These are phyloP conservation scores for Hippophae rhamnoides DNA, from an alignment of 306 rosid species.

Conservation along the genomic window DNA sequence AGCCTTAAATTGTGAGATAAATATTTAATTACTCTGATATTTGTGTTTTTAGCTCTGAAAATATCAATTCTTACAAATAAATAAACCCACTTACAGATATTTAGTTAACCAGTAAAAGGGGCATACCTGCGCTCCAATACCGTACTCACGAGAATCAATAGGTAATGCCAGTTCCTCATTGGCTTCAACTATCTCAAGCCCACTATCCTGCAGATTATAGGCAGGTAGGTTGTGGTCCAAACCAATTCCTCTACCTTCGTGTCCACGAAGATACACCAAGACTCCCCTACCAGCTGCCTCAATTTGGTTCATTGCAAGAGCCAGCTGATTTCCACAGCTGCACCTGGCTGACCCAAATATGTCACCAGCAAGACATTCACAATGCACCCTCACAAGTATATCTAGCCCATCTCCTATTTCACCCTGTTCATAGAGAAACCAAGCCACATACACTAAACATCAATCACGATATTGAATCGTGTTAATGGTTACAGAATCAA, in stretches of 20 bases:
- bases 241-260: constrained; percentile 84
- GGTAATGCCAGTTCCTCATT: constrained; percentile 80
- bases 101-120: constrained; percentile 9
- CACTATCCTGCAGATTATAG: constrained; percentile 67
- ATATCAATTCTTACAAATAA: no score
- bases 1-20: no score
- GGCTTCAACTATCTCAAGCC: constrained; percentile 76
- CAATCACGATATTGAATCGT: neutral
- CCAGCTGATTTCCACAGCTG: constrained; percentile 78
- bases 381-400: constrained; percentile 78
- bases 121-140: constrained; percentile 79
- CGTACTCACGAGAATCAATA: constrained; percentile 78
- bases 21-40: no score
- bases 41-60: no score
- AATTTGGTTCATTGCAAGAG: constrained; percentile 73
- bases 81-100: neutral
- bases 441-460: constrained; percentile 2
- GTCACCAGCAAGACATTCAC: constrained; percentile 87
- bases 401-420: constrained; percentile 73
- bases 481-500: no score
- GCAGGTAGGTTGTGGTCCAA: constrained; percentile 84
- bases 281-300: constrained; percentile 85
- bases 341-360: constrained; percentile 86
- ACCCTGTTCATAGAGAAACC: constrained; percentile 42
- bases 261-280: constrained; percentile 72